Evolutionary conservation across 2,329 filamentous ascomycete genomes (phyloP).

Genomic region (Hymenoscyphus occultus): DNA sequence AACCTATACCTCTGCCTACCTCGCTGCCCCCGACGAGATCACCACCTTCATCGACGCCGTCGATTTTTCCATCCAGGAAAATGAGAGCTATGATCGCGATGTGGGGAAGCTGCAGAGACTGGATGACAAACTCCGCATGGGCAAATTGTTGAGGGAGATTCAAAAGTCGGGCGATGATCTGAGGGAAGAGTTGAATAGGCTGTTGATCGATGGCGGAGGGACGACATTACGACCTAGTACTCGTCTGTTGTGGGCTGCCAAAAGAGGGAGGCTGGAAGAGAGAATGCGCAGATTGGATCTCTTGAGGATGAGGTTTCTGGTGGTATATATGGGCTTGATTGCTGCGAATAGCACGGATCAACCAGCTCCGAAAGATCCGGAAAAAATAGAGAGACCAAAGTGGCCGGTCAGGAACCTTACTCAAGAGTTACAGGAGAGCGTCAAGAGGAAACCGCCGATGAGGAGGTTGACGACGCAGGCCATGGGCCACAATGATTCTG

Average conservation of each 20-base stretch:
- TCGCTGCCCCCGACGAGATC: conserved; percentile 56
- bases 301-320: conserved; percentile 62
- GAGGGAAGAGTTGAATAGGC: conserved; percentile 55
- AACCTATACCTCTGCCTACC: conserved; percentile 54
- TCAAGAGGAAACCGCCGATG: conserved; percentile 40
- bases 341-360: conserved; percentile 37
- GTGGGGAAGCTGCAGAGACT: conserved; percentile 55
- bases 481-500: conserved; percentile 48
- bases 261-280: conserved; percentile 53
- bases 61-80: conserved; percentile 58
- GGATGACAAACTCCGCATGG: conserved; percentile 61
- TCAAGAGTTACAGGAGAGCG: conserved; percentile 30
- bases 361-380: conserved; percentile 21
- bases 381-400: conserved; percentile 28
- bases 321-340: conserved; percentile 61
- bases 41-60: conserved; percentile 56
- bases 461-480: conserved; percentile 53
- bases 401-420: conserved; percentile 25
- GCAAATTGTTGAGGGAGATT: conserved; percentile 58
- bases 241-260: conserved; percentile 57
- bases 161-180: conserved; percentile 59
- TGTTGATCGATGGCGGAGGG: conserved; percentile 48
- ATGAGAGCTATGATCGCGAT: conserved; percentile 61
- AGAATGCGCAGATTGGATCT: conserved; percentile 57
- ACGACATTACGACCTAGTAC: conserved; percentile 46